Evolutionary conservation across 73 alveolate genomes (phyloP), one percentile per base, ranked within the genome.

Genomic region (Paraurostyla sp.): DNA sequence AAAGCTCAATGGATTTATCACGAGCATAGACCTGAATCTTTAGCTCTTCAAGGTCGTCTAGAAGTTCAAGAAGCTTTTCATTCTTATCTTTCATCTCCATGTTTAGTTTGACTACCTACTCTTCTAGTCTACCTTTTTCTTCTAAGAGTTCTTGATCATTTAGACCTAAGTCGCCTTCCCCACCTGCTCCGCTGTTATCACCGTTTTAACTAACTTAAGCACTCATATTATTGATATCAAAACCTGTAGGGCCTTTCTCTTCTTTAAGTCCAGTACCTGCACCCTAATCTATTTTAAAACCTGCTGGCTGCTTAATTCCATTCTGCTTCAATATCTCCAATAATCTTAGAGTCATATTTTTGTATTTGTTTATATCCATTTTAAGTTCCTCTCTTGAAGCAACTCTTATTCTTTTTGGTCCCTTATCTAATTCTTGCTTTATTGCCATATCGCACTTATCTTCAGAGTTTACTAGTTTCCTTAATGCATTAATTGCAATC

Each of bases 311-410:
- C 51, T 43, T 75, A 75, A 75, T 75, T 6, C 73, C 73, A 49
- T 75, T 75, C n/a, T 32, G 16, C 33, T 78, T 48, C 38, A 78
- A 56, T 3, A 32, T 40, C 68, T 52, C 80, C 35, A 78, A 0
- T 30, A 78, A 16, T 49, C 60, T 49, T n/a, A 78, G 80, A 11
- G 80, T 1, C 80, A 78, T 78, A 33, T 65, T 81, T 33, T 87
- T 85, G 38, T 85, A 83, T 60, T 80, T 87, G 58, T 92, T 94
- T 35, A 86, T 87, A 57, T 94, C 96, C 87, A 94, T 94, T 71
- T 93, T 94, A 15, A 94, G 50, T 63, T 94, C 98, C 80, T 94
- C 96, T 45, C 98, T 92, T 25, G 95, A 76, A 9, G 91, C 85
- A 22, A 91, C 95, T 57, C 95, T 87, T 25, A 83, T 82, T 40